Percentiles rank a stretch among this genome's conserved stretches.
Conservation (phyloP, 2,329 filamentous ascomycete genomes). For the Epichloe festucae region DNA sequence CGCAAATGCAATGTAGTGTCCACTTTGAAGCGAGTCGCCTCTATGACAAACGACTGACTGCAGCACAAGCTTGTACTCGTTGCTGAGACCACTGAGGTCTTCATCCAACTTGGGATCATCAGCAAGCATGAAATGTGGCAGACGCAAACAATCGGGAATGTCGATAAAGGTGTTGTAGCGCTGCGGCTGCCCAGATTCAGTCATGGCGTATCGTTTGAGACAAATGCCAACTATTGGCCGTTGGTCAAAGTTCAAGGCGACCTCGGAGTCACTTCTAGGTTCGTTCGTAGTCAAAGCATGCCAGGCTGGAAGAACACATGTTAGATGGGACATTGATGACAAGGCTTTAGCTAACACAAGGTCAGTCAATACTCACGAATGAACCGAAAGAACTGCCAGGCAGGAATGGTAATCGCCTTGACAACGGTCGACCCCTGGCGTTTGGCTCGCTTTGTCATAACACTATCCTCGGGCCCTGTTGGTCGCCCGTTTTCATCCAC, state of each 20-base stretch:
- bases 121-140: conserved; percentile 77
- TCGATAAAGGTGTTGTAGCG: conserved; percentile 77
- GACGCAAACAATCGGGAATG: conserved; percentile 66
- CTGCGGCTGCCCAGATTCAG: conserved; percentile 51
- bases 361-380: conserved; percentile 51
- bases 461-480: conserved; percentile 27
- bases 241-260: conserved; percentile 77
- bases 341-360: neutral
- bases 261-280: conserved; percentile 57
- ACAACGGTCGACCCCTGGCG: conserved; percentile 35
- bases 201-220: conserved; percentile 73
- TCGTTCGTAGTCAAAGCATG: conserved; percentile 50
- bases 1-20: conserved; percentile 82
- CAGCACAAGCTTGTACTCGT: conserved; percentile 86
- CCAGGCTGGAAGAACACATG: conserved; percentile 49
- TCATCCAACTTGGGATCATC: conserved; percentile 55
- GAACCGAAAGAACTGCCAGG: conserved; percentile 93
- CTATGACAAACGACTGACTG: conserved; percentile 90
- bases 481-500: conserved; percentile 37
- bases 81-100: conserved; percentile 50
- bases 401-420: conserved; percentile 88
- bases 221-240: conserved; percentile 85
- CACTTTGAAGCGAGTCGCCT: conserved; percentile 71
- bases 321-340: neutral
- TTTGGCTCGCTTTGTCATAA: conserved; percentile 29